Evolutionary conservation across 2,329 filamentous ascomycete species (phyloP), one percentile per base, ranked within the genome.

Genomic region (Acrodontium crateriforme): DNA sequence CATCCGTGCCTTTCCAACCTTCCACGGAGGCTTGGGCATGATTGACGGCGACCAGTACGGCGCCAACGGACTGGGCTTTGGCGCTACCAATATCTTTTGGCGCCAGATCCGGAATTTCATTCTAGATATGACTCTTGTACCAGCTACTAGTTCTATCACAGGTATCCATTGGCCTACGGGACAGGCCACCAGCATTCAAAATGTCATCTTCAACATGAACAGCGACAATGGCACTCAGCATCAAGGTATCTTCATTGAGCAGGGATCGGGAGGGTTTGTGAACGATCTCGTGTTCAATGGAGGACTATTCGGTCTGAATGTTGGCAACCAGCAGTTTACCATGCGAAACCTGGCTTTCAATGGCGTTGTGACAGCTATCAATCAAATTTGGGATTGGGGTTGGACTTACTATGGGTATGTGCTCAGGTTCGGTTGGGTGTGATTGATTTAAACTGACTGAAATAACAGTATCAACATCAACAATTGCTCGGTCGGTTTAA

Each of bases 101-200:
- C 61, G 73, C 24, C 68, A 73, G 38, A 63, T 79, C 32, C 61
- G 72, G 6, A 80, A 81, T 43, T 60, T 81, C 26, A 56, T 73
- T 30, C 58, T 80, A 20, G 74, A 80, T 43, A 56, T 62, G 19
- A 71, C 65, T 1, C 49, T 52, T 1, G 58, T 72, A 1, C 57
- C 62, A 14, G 48, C 62, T 10, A 36, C 34, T 8, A 40, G 35
- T 41, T 45, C 55, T 2, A 58, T 62, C 2, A 58, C 63, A 12
- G 55, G 58, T 16, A 47, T 62, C 11, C 57, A 62, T 28, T 62
- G 58, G 58, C 56, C 54, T 4, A 58, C 54, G 11, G 54, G 54
- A n/a, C 59, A 63, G 33, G 54, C 55, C 0, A 62, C 59, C 2
- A 58, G 50, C 27, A 40, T 62, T 5, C 58, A 62, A 38, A 62